Base-by-base conservation (phyloP, 1,284 basidiomycete species). In the Sporisorium exsertum region DNA sequence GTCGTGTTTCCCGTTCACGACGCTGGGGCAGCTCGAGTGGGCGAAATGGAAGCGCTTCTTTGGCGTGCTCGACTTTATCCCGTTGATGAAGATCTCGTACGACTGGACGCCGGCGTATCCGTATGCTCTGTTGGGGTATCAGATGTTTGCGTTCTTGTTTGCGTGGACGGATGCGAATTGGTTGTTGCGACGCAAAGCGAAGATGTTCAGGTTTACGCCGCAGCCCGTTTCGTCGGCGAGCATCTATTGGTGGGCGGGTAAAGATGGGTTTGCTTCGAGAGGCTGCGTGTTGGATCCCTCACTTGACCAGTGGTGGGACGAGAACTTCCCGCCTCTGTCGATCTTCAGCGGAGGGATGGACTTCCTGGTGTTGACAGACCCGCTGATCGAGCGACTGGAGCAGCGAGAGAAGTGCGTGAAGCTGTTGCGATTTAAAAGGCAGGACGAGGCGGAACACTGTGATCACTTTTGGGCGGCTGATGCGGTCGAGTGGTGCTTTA, bases 141-240 rank as follows among this genome's bases (percentile, higher is more conserved):
- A 88, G 71, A 90, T 91, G 89, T 91, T 91, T 77, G 83, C 81
- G 20, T 91, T 89, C 84, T 85, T 91, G 29, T 89, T 88, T 72
- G 85, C 86, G n/a, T 90, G 90, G 90, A 91, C 89, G 16, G 90
- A 91, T 81, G 87, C 88, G 16, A 90, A 90, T 79, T 91, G 90
- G 86, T 88, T 89, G n/a, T 58, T 81, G 5, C 58, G 82, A 8
- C 58, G 83, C n/a, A 91, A 91, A 78, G 87, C 88, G 5, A 91
- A 91, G 77, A 90, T 90, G 89, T 91, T 91, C 86, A 84, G 90
- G 16, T 91, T 91, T 85, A 90, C 89, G 0, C 90, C 90, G 0
- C 88, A 89, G 29, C 90, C 90, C 56, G 90, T 90, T 18, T 87
- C 86, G 7, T 88, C 88, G 5, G 87, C 87, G 0, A 85, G 83